phyloP scores from a whole-genome alignment of 1,284 basidiomycete genomes.

The Volvariella volvacea region DNA sequence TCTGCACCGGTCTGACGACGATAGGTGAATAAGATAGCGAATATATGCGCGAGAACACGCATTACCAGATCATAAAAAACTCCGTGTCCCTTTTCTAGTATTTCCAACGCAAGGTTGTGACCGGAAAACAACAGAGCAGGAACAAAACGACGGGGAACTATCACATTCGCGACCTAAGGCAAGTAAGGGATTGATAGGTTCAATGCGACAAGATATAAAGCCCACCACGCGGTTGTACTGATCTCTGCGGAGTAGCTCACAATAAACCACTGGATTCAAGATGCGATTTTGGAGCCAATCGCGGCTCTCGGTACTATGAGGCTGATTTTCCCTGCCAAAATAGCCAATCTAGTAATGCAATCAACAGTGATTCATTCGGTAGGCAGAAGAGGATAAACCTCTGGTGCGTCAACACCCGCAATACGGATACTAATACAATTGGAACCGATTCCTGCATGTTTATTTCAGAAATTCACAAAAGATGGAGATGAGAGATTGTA shows the following conservation, averaged over 20 bases:
- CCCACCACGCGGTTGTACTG: constrained; percentile 77
- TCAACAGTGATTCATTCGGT: too few relatives aligned
- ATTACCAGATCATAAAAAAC: constrained; percentile 67
- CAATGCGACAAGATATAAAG: constrained; percentile 5
- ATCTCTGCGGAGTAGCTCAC: constrained; percentile 69
- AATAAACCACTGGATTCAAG: constrained; percentile 53
- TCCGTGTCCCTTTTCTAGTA: constrained; percentile 74
- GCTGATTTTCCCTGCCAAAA: constrained; percentile 75
- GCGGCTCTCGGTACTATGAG: constrained; percentile 63
- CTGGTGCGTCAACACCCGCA: constrained; percentile 86
- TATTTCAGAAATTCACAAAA: too few relatives aligned
- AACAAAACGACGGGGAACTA: constrained; percentile 39
- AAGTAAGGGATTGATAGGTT: neutral
- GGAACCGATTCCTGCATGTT: constrained; percentile 30
- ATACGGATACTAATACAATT: constrained; percentile 81
- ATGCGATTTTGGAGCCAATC: constrained; percentile 62
- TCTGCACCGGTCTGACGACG: constrained; percentile 56
- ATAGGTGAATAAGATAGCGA: neutral
- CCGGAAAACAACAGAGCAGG: constrained; percentile 43
- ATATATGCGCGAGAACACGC: too few relatives aligned
- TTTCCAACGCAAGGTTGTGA: constrained; percentile 61
- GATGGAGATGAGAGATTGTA: neutral
- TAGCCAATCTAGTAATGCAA: constrained; percentile 49
- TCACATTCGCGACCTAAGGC: constrained; percentile 56
- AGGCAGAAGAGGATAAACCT: constrained; percentile 54